Evolutionary conservation across 768 basidiomycete species (phyloP).

Genomic region (Omphalotus guepiniiformis): DNA sequence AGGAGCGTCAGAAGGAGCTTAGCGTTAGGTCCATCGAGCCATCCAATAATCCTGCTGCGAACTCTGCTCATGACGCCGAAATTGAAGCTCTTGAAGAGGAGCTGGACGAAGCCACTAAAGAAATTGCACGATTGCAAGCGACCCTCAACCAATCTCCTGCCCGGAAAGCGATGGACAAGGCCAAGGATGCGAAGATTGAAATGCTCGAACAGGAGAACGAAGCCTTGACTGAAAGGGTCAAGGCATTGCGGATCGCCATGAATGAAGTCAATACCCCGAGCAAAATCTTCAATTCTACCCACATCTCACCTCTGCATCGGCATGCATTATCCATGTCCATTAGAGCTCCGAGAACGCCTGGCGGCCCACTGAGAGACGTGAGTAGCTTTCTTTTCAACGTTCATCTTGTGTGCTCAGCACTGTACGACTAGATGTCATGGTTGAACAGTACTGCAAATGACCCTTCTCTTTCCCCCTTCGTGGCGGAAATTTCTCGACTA

Average conservation of each 20-base stretch:
- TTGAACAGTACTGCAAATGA: slow-evolving; percentile 58
- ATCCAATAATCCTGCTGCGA: slow-evolving; percentile 18
- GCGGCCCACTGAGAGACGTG: slow-evolving; percentile 75
- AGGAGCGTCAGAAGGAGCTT: slow-evolving; percentile 35
- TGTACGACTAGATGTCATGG: slow-evolving; percentile 59
- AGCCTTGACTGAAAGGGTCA: slow-evolving; percentile 69
- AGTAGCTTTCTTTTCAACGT: slow-evolving; percentile 20
- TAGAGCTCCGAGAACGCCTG: slow-evolving; percentile 71
- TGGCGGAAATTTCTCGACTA: slow-evolving; percentile 70
- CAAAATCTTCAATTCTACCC: slow-evolving; percentile 48
- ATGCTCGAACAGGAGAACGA: slow-evolving; percentile 74
- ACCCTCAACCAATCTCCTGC: slow-evolving; percentile 70
- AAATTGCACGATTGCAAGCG: slow-evolving; percentile 67
- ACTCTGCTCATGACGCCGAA: slow-evolving; percentile 42
- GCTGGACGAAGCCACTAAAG: slow-evolving; percentile 70
- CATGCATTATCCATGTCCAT: slow-evolving; percentile 67
- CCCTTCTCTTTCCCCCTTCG: slow-evolving; percentile 52
- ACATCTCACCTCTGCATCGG: slow-evolving; percentile 75
- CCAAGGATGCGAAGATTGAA: slow-evolving; percentile 72
- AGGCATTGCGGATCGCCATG: slow-evolving; percentile 47
- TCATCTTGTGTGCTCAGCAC: background rate
- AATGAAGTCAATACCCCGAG: slow-evolving; percentile 55
- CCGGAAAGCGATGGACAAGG: slow-evolving; percentile 72
- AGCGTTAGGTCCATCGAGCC: slow-evolving; percentile 23
- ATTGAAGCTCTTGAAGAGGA: slow-evolving; percentile 68